Base-by-base conservation (phyloP, 2,329 filamentous ascomycete genomes). In the Hypomyces perniciosus region DNA sequence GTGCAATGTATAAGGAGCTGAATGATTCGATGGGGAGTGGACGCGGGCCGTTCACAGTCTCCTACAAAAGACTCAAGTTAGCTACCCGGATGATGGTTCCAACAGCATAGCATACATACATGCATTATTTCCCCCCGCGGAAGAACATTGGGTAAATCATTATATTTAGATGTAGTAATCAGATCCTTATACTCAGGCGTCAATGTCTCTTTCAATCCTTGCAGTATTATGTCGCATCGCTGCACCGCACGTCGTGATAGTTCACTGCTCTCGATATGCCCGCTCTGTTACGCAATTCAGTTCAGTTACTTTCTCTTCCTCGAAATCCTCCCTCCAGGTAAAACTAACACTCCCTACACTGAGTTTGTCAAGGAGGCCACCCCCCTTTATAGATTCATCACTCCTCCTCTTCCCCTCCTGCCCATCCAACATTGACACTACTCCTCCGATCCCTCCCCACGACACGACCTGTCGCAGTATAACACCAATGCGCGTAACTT, bases 1-100 rank as follows among this genome's bases (percentile, higher is more conserved):
- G 20, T 2, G 20, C 20, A 20, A 20, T 20, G 20, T 20, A 20
- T 2, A 56, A 12, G n/a, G 54, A 50, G 10, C 64, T 49, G 29
- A 54, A 57, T 4, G 58, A 62, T 10, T 65, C 58, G 7, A 67
- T 38, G 20, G 58, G 57, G 10, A 64, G 57, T 26, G 33, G 45
- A 26, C 57, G 58, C 2, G 46, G 46, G 1, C 64, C 62, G 1
- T 56, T 53, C n/a, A 58, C 43, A 7, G 62, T 65, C 48, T 56
- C 37, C 62, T 67, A 46, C 33, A 20, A 12, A 20, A 5, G 13
- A 6, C 7, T 5, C 27, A 12, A 3, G 9, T 43, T 1, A 33
- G 12, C 31, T 20, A 20, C 20, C 20, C 3, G 20, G 20, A 20
- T 20, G 20, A 20, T 20, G 20, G 20, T 20, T 20, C 20, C 20